Base-by-base conservation (phyloP, 208 protist species). In the Leishmania tropica region DNA sequence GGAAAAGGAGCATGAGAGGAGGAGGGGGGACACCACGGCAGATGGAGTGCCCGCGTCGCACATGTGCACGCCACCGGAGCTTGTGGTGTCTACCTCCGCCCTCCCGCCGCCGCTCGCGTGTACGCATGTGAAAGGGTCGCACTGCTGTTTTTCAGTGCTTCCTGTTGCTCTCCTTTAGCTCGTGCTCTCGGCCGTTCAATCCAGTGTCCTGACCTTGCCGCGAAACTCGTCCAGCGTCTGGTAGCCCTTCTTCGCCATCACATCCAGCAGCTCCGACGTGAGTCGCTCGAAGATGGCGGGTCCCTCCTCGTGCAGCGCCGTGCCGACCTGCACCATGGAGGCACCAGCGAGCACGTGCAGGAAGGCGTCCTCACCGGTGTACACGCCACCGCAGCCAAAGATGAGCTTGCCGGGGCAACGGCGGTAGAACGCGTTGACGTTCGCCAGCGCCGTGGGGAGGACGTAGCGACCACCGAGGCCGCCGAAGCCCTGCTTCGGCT, bases 171-270 rank as follows among this genome's bases (percentile, higher is more conserved):
- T 62, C 24, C 24, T 24, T 31, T 62, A 48, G 21, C 11, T 21
- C 15, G 24, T 48, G 15, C 8, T 40, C 11, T 62, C 24, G 28
- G 56, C 56, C 24, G 8, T 28, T 87, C 88, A 90, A 8, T 92
- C 90, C 35, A 97, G 88, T 45, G 91, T 94, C 87, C 94, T 96
- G 47, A 98, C 87, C 83, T 93, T 91, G 37, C 95, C 95, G 56
- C 92, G 90, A 85, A 96, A 98, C 56, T 98, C 93, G 58, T 95
- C 90, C 17, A 98, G 83, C 1, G 89, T 91, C 71, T 88, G 93
- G 88, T 98, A 98, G 65, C 95, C 93, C 87, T 98, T 98, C 80
- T 86, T 85, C 72, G 62, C 79, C 95, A 98, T 96, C n/a, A 98
- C 83, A n/a, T 67, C 83, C 71, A 68, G 76, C 83, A 98, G 83